These are phyloP conservation scores for Platanthera zijinensis DNA, from an alignment of 106 monocot genomes.

Conservation along the genomic window DNA sequence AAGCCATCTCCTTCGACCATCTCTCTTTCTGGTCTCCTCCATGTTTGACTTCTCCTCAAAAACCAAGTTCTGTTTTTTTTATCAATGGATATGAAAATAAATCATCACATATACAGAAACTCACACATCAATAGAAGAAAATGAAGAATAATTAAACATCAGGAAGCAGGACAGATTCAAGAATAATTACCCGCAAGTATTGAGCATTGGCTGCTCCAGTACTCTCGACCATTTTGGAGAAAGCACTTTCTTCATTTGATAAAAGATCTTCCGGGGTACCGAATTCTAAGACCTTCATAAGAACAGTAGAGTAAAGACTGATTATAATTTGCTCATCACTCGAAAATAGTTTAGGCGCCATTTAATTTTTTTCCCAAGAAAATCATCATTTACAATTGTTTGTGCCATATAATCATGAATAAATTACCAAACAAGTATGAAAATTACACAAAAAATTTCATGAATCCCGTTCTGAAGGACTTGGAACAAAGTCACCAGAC, in stretches of 20 bases:
- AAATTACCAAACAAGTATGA: neutral
- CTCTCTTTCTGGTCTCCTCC: slow-evolving; percentile 35
- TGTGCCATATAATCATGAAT: neutral
- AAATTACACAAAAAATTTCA: neutral
- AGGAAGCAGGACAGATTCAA: neutral
- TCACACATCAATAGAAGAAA: neutral
- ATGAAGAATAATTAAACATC: neutral
- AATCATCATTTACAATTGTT: neutral
- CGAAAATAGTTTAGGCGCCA: neutral
- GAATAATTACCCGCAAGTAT: slow-evolving; percentile 63
- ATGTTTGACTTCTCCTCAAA: slow-evolving; percentile 32
- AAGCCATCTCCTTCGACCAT: slow-evolving; percentile 56
- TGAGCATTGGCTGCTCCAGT: slow-evolving; percentile 95
- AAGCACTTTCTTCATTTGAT: slow-evolving; percentile 75
- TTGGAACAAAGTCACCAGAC: neutral
- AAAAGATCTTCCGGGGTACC: slow-evolving; percentile 77
- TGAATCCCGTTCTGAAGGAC: neutral
- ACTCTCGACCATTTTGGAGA: slow-evolving; percentile 95
- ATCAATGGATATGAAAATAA: neutral
- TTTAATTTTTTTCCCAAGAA: too few relatives aligned
- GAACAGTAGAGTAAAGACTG: neutral
- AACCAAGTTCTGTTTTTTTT: slow-evolving; percentile 54
- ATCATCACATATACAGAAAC: neutral
- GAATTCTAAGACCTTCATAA: slow-evolving; percentile 77
- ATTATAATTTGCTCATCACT: neutral